Evolutionary conservation across 2,329 filamentous ascomycete genomes (phyloP), one percentile per base, ranked within the genome.

Genomic region (Xylariaceae sp.): DNA sequence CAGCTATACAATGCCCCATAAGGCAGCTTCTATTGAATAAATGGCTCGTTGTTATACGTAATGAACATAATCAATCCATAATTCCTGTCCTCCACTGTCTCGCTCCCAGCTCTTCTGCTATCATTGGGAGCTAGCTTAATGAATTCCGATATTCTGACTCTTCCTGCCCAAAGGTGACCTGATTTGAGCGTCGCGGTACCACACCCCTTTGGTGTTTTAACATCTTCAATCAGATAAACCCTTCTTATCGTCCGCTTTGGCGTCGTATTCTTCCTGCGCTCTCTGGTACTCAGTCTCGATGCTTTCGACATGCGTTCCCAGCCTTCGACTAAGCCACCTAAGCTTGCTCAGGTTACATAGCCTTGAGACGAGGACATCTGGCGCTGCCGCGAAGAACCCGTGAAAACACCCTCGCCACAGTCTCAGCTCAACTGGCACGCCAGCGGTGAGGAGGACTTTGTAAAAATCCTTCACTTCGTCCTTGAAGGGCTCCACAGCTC

Each of bases 371-470:
- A 26, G 23, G n/a, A 43, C 45, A 24, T 36, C 17, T 4, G 45
- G 43, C 1, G 32, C 39, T n/a, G 48, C 46, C 5, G 43, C 33
- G 28, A 47, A 46, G 33, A 50, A 50, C 13, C 48, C 46, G 14
- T 50, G 48, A 18, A 44, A 50, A 8, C 46, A 40, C 12, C 48
- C 46, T 12, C 24, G 16, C 40, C 40, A 50, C 9, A 32, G 16
- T 15, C 35, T 37, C 17, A 40, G 27, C 34, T 43, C 34, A 7
- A 38, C 40, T n/a, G 44, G 30, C 17, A 50, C 48, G n/a, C 29
- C 19, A 3, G 48, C 48, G 6, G 11, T 32, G 8, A 24, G 14
- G 5, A 50, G 48, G 5, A 8, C 30, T 14, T 27, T 26, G 9
- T 21, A 35, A 16, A 50, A 46, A 9, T 28, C 24, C 18, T 23